phyloP scores from a whole-genome alignment of 257 asterid species.

The Perilla frutescens region DNA sequence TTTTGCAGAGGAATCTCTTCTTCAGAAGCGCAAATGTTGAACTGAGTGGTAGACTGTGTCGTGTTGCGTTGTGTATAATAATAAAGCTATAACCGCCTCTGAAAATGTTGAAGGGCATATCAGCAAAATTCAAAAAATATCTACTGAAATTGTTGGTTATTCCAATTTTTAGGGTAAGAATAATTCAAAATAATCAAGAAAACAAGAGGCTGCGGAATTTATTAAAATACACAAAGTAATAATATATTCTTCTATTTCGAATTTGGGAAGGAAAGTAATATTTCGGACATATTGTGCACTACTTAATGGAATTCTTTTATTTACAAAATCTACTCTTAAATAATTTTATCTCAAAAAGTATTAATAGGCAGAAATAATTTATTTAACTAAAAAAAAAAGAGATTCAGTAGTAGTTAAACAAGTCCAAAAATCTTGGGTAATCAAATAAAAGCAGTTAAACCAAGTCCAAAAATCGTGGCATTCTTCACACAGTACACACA shows the following conservation, averaged over 20 bases:
- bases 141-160: slow-evolving; percentile 26
- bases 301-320: too few relatives aligned
- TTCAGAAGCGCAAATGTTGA: slow-evolving; percentile 35
- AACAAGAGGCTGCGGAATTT: not conserved
- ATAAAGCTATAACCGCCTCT: slow-evolving; percentile 41
- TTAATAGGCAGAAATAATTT: not conserved
- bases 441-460: too few relatives aligned
- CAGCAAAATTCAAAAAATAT: slow-evolving; percentile 32
- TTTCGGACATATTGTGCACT: too few relatives aligned
- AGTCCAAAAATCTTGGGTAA: too few relatives aligned
- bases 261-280: too few relatives aligned
- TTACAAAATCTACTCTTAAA: too few relatives aligned
- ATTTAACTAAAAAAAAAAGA: too few relatives aligned
- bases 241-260: not conserved
- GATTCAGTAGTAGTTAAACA: too few relatives aligned
- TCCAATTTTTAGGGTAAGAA: slow-evolving; percentile 32
- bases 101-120: slow-evolving; percentile 30
- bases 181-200: not conserved
- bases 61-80: slow-evolving; percentile 19
- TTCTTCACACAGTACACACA: not conserved
- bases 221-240: not conserved
- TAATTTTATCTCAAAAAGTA: too few relatives aligned
- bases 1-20: slow-evolving; percentile 31
- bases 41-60: slow-evolving; percentile 9
- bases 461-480: not conserved